Base-by-base conservation (phyloP, 331 rosid species). In the Spiraea crenata region DNA sequence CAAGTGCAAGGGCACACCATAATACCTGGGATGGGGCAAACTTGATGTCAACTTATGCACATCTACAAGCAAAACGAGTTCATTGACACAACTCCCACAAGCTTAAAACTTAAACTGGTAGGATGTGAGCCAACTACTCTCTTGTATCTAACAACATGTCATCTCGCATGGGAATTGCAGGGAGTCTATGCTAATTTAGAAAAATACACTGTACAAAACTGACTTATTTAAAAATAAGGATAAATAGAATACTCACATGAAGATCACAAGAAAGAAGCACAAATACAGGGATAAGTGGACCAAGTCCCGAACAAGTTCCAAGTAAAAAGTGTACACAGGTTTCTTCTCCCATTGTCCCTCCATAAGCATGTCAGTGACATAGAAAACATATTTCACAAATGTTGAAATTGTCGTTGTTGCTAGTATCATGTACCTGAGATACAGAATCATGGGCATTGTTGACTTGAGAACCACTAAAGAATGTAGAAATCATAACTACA, bases 261-360 rank as follows among this genome's bases (percentile, higher is more conserved):
- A 95, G 70, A 95, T 91, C 74, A 89, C 96, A 12, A 88, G 86
- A 71, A 95, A 95, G 93, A 91, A 95, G 87, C 99, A 95, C 68
- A 95, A 72, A 65, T 95, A 95, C 99, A 91, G 83, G 34, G 96
- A 91, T 76, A 95, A 79, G 84, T 95, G 99, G 73, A 95, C 98
- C 82, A 95, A 83, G 92, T 95, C 99, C 69, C 96, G 88, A 15
- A 95, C 68, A 69, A 95, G 98, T 77, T 95, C 99, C 87, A 95
- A 79, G 79, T 91, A 95, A 79, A 95, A 95, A 9, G 98, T 95
- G 83, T 88, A 95, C 78, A 95, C 90, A 31, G 95, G 98, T 82
- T 91, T 95, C 80, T 35, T 91, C 86, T 95, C 99, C 98, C 99
- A 95, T 58, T 95, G 99, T 71, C 96, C 98, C 74, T 95, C 99